Evolutionary conservation across 2,329 filamentous ascomycete species (phyloP).

Genomic region (Penicillium sp.): DNA sequence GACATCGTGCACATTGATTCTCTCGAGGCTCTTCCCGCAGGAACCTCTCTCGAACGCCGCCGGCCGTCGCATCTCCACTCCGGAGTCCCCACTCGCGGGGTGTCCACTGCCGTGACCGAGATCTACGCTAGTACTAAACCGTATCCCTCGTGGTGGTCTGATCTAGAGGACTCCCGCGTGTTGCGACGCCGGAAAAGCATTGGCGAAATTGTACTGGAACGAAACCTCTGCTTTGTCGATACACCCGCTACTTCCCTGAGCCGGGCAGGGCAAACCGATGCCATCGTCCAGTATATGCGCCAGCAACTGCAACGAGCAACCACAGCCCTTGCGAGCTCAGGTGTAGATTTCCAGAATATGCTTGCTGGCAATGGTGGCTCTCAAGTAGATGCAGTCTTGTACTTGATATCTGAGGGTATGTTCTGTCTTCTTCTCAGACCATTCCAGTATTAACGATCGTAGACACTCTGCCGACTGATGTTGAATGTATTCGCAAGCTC

Average conservation of each 20-base stretch:
- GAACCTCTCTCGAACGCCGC: slow-evolving; percentile 15
- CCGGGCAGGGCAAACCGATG: slow-evolving; percentile 53
- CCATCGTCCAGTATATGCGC: slow-evolving; percentile 70
- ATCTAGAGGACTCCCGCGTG: slow-evolving; percentile 65
- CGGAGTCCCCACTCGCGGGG: slow-evolving; percentile 17
- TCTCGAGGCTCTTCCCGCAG: slow-evolving; percentile 41
- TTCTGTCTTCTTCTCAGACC: neutral
- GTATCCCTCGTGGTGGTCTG: slow-evolving; percentile 86
- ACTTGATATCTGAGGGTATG: slow-evolving; percentile 67
- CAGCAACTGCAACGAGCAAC: slow-evolving; percentile 63
- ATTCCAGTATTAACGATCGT: slow-evolving; percentile 1
- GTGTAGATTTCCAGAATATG: slow-evolving; percentile 72
- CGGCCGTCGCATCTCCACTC: slow-evolving; percentile 23
- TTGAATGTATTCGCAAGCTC: slow-evolving; percentile 69
- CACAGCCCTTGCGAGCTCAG: slow-evolving; percentile 61
- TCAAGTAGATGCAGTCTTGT: slow-evolving; percentile 81
- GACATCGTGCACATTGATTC: slow-evolving; percentile 89
- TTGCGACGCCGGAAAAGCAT: slow-evolving; percentile 66
- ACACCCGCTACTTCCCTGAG: slow-evolving; percentile 63
- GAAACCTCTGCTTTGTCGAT: slow-evolving; percentile 93
- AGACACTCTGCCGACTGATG: slow-evolving; percentile 63
- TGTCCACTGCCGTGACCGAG: slow-evolving; percentile 54
- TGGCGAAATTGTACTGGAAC: slow-evolving; percentile 75
- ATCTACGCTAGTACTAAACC: slow-evolving; percentile 77
- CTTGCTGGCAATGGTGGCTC: slow-evolving; percentile 78